phyloP scores from a whole-genome alignment of 2,329 filamentous ascomycete genomes.

The Talaromyces marneffei region DNA sequence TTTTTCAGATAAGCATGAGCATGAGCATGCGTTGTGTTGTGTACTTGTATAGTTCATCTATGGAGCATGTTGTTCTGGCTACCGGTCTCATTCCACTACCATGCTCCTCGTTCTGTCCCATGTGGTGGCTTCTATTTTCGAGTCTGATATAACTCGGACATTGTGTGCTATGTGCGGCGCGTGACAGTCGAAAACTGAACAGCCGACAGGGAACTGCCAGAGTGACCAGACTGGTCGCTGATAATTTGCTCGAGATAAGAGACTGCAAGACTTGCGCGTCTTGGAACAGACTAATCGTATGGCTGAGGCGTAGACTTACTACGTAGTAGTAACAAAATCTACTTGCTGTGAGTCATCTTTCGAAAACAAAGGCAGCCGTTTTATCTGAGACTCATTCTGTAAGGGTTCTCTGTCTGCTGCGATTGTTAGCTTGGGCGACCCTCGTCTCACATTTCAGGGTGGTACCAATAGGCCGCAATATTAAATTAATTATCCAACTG shows the following conservation, averaged over 20 bases:
- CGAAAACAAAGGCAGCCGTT: no score
- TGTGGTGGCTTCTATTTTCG: not conserved
- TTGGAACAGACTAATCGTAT: not conserved
- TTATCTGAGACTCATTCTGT: not conserved
- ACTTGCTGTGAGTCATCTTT: not conserved
- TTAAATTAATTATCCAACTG: not conserved
- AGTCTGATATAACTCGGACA: not conserved
- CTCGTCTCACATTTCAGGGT: not conserved
- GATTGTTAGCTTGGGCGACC: not conserved
- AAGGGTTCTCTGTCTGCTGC: not conserved
- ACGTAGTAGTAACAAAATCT: not conserved
- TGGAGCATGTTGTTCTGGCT: not conserved
- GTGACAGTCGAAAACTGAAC: conserved; percentile 1
- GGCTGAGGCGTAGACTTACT: not conserved
- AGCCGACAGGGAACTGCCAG: not conserved
- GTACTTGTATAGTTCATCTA: not conserved
- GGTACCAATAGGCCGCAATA: not conserved
- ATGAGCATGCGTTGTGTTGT: not conserved
- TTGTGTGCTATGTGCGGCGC: not conserved
- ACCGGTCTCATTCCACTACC: not conserved
- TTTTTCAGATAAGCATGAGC: no score
- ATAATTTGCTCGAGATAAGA: conserved; percentile 5
- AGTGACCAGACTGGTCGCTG: not conserved
- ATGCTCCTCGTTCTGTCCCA: not conserved
- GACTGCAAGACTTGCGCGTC: not conserved